Conservation (phyloP, 2,329 filamentous ascomycete genomes). For the Sporothrix phasma region DNA sequence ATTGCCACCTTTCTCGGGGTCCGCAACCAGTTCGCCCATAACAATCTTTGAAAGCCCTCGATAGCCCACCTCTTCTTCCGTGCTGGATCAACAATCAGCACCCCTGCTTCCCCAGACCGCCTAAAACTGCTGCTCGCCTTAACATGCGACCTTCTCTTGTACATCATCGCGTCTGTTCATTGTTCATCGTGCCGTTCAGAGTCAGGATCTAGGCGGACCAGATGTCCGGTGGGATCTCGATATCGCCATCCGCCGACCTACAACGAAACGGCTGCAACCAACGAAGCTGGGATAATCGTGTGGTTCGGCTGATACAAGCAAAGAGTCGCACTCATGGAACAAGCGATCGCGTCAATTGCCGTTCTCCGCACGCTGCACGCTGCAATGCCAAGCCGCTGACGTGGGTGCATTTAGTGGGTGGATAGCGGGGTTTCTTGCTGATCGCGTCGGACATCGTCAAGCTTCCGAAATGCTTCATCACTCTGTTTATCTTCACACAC, state of each 20-base stretch:
- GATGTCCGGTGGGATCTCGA: neutral
- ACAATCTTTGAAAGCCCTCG: neutral
- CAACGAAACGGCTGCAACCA: no score
- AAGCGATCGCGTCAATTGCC: neutral
- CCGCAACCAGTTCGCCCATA: no score
- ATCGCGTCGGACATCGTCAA: neutral
- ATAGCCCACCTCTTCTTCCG: neutral
- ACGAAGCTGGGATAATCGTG: neutral
- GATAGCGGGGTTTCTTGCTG: neutral
- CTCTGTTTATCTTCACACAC: neutral
- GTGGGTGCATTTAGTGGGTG: neutral
- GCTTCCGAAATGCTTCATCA: neutral
- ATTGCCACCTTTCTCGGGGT: no score
- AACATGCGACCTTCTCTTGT: neutral
- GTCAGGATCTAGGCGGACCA: neutral
- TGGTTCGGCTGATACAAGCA: constrained; percentile 3
- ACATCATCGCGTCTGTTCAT: neutral
- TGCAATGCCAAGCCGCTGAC: neutral
- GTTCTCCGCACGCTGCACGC: neutral
- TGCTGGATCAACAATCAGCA: neutral
- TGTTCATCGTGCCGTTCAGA: neutral
- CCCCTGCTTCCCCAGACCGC: neutral
- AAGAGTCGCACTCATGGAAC: no score
- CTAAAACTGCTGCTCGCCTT: neutral
- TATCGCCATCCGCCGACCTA: neutral